A percentile compares a stretch with the other conserved stretches of the same genome.
Evolutionary conservation across 208 protist species (phyloP).

Genomic region (Endotrypanum monterogeii): DNA sequence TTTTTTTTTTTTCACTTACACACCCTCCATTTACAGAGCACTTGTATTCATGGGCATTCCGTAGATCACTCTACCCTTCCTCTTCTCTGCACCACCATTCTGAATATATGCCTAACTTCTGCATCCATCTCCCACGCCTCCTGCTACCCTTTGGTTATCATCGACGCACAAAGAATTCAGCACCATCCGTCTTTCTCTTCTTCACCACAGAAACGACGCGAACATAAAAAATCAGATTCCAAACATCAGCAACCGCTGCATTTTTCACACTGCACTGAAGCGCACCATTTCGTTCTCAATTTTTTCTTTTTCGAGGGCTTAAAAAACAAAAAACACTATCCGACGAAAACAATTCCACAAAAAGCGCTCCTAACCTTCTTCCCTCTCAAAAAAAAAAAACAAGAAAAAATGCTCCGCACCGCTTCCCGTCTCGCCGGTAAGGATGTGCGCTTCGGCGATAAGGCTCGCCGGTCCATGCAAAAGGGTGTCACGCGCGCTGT

Average conservation of each 20-base stretch:
- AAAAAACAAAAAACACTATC: slow-evolving; percentile 9
- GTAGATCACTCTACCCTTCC: no score
- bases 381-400: slow-evolving; percentile 18
- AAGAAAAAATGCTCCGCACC: slow-evolving; percentile 55
- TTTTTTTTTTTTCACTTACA: no score
- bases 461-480: slow-evolving; percentile 94
- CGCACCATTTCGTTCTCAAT: no score
- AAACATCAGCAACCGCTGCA: not conserved
- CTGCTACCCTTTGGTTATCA: no score
- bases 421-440: slow-evolving; percentile 75
- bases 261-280: not conserved
- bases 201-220: not conserved
- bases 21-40: no score
- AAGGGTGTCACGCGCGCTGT: slow-evolving; percentile 96
- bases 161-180: not conserved
- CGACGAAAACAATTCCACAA: no score
- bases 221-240: not conserved
- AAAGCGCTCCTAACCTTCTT: slow-evolving; percentile 57
- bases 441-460: slow-evolving; percentile 95
- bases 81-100: not conserved
- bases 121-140: not conserved
- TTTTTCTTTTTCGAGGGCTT: not conserved
- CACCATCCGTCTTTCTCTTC: not conserved
- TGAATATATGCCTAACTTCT: no score
- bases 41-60: no score